Base-by-base conservation (phyloP, 2,329 filamentous ascomycete species). In the Lachnellula cervina region DNA sequence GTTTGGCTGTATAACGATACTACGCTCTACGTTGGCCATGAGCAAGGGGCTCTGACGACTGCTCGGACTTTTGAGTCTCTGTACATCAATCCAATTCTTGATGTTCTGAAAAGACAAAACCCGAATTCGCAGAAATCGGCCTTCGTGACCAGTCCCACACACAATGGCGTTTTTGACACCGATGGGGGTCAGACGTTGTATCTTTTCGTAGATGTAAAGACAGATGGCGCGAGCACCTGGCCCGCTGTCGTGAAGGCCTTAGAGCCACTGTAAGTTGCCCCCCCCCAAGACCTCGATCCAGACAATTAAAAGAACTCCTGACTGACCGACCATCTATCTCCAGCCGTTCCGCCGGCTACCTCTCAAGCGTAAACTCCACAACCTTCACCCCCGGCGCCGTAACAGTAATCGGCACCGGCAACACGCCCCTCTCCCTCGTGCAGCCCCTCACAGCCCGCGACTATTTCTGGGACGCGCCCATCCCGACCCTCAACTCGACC, bases 161-260 rank as follows among this genome's bases (percentile, higher is more conserved):
- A 75, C 44, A 82, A 84, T 64, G 83, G 83, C 35, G 80, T 87
- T 14, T 87, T 77, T 65, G 83, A 87, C 68, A 80, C 80, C 1
- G 65, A 66, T 35, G 66, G 71, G 1, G 73, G 68, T 5, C 82
- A 86, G 67, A 86, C 83, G 0, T 73, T 87, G 5, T 85, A 84
- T 70, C 74, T 87, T 47, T 85, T 84, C 69, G 78, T 87, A 56
- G 83, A 87, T 64, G 64, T 84, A 56, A 87, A 87, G 69, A 86
- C 83, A 0, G 70, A 76, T 37, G 81, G 81, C 5, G 63, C 70
- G 0, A 73, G 73, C 34, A 83, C 83, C 1, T 85, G 80, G 73
- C 72, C 80, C 2, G 74, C 73, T 35, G 81, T 84, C 2, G 71
- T 84, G 37, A 64, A 74, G 23, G 82, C 80, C 0, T 72, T 87